These are phyloP conservation scores for Pseudocercospora ulei DNA, from an alignment of 2,329 filamentous ascomycete species.

Conservation along the genomic window DNA sequence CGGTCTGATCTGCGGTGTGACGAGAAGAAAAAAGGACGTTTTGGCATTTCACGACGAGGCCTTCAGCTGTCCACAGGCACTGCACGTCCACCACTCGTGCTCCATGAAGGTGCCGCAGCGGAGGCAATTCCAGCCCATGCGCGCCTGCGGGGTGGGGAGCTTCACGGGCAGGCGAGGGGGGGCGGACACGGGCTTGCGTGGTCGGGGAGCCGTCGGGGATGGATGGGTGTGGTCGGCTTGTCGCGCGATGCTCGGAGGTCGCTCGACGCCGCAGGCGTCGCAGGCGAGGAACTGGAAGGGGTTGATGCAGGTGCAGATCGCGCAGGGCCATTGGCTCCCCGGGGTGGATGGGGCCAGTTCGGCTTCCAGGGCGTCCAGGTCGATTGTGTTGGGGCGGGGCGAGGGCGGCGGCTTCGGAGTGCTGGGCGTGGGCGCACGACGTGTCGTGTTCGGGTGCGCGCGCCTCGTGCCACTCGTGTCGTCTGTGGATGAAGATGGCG, in stretches of 20 bases:
- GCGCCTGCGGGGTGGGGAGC: constrained; percentile 36
- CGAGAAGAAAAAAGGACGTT: too few relatives aligned
- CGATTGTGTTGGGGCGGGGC: background rate
- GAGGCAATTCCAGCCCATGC: constrained; percentile 51
- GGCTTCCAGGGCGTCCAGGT: constrained; percentile 5
- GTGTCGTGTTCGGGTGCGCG: constrained; percentile 2
- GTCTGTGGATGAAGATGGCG: constrained; percentile 2
- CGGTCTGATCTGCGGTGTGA: too few relatives aligned
- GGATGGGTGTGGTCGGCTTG: constrained; percentile 22
- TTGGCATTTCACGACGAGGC: constrained; percentile 42
- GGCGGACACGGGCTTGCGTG: constrained; percentile 7
- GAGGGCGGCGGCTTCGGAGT: background rate
- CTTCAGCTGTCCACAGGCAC: constrained; percentile 52
- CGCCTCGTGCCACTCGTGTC: constrained; percentile 6
- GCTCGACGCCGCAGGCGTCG: constrained; percentile 51
- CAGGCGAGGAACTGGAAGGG: constrained; percentile 51
- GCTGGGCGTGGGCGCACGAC: background rate
- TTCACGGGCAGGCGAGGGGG: constrained; percentile 10
- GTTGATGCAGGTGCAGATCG: constrained; percentile 54
- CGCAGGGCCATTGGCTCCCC: constrained; percentile 47
- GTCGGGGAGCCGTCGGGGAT: constrained; percentile 19
- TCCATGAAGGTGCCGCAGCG: constrained; percentile 55
- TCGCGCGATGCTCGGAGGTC: too few relatives aligned
- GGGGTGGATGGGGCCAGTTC: constrained; percentile 2
- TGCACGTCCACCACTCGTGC: constrained; percentile 55